Percentiles rank a stretch among this genome's conserved stretches.
These are phyloP conservation scores for Myxozyma neotropica DNA, from an alignment of 805 yeast species.

Conservation along the genomic window DNA sequence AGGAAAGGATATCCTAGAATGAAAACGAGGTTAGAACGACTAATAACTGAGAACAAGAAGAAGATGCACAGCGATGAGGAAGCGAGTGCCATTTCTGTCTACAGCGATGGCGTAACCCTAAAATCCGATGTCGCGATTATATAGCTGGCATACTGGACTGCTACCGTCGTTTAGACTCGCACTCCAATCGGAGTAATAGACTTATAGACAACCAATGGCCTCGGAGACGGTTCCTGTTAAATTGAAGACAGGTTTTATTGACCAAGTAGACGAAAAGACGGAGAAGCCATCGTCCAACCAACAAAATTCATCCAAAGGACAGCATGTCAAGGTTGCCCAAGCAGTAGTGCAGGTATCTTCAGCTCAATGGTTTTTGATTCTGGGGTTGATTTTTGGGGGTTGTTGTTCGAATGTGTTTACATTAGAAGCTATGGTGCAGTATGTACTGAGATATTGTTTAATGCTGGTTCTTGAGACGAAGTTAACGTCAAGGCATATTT, in stretches of 20 bases:
- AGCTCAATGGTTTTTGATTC: conserved; percentile 35
- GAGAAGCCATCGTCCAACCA: neutral
- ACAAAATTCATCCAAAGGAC: neutral
- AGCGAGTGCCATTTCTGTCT: too few relatives aligned
- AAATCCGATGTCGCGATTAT: too few relatives aligned
- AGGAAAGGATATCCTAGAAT: too few relatives aligned
- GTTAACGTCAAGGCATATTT: neutral
- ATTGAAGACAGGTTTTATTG: neutral
- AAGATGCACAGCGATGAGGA: too few relatives aligned
- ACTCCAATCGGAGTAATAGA: too few relatives aligned
- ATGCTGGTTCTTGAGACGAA: neutral
- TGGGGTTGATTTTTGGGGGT: conserved; percentile 61
- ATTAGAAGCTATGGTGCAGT: conserved; percentile 55
- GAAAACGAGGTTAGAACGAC: too few relatives aligned
- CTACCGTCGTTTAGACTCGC: too few relatives aligned
- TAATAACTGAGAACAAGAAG: too few relatives aligned
- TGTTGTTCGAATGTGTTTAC: conserved; percentile 73
- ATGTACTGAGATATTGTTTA: conserved; percentile 16
- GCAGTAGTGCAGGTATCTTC: conserved; percentile 14
- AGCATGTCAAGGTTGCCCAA: conserved; percentile 1
- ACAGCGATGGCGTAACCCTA: too few relatives aligned
- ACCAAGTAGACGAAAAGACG: neutral
- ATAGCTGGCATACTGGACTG: too few relatives aligned
- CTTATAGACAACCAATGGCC: neutral
- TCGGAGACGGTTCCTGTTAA: neutral